phyloP scores from a whole-genome alignment of 352 stramenopile genomes.

The Pythium oligandrum region DNA sequence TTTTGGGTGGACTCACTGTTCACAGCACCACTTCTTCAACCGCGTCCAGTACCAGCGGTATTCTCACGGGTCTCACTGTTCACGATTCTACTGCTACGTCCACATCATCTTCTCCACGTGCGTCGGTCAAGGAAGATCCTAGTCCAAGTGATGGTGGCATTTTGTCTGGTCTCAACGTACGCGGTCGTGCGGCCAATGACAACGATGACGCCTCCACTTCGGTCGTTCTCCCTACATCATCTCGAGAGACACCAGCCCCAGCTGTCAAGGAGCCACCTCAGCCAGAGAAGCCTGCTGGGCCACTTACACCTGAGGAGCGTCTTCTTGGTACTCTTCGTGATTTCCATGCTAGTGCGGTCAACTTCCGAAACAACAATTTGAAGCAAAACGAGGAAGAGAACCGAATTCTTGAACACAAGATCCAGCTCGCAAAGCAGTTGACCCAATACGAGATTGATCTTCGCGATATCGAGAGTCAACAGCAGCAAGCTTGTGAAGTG shows the following conservation, averaged over 20 bases:
- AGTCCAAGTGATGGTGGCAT: conserved; percentile 25
- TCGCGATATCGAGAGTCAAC: conserved; percentile 70
- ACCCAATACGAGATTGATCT: conserved; percentile 79
- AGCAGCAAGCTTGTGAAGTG: conserved; percentile 72
- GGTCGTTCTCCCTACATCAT: conserved; percentile 14
- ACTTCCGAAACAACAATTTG: conserved; percentile 51
- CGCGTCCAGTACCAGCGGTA: conserved; percentile 19
- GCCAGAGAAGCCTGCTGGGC: conserved; percentile 18
- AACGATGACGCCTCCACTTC: conserved; percentile 20
- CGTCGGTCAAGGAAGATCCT: conserved; percentile 17
- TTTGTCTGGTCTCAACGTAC: conserved; percentile 48
- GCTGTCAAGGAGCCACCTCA: conserved; percentile 21
- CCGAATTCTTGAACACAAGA: conserved; percentile 60
- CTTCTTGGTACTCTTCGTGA: conserved; percentile 64
- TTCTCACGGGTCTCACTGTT: conserved; percentile 68
- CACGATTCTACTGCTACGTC: conserved; percentile 34
- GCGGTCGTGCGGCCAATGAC: conserved; percentile 15
- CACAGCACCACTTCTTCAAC: conserved; percentile 21
- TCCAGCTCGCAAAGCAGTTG: conserved; percentile 59
- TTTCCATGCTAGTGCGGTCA: conserved; percentile 68
- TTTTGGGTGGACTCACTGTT: conserved; percentile 63
- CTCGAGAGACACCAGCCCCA: conserved; percentile 10
- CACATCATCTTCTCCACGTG: conserved; percentile 15
- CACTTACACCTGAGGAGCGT: conserved; percentile 56
- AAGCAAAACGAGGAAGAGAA: conserved; percentile 78